Evolutionary conservation across 345 rosid species (phyloP).

Genomic region (Reutealis trisperma): DNA sequence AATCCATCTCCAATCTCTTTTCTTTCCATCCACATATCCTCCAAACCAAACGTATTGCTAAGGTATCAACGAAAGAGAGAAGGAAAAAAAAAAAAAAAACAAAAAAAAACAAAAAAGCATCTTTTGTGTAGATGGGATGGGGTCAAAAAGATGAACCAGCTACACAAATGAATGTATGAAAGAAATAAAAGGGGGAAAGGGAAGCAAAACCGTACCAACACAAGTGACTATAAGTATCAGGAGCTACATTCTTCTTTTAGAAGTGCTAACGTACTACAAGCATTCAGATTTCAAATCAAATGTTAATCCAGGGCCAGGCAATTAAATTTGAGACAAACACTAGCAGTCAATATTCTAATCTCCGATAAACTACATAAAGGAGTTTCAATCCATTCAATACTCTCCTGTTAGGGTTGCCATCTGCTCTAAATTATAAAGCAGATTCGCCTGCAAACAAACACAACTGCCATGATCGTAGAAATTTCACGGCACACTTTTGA

Average conservation of each 20-base stretch:
- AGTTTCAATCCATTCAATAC: neutral
- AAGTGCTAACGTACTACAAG: neutral
- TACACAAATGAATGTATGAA: neutral
- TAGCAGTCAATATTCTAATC: neutral
- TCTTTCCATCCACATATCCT: no score
- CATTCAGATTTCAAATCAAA: slow-evolving; percentile 1
- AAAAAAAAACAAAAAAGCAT: no score
- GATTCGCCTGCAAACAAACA: neutral
- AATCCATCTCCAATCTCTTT: no score
- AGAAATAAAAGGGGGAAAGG: neutral
- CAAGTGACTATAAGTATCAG: neutral
- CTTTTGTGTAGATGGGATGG: neutral
- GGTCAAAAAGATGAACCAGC: neutral
- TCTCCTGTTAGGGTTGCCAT: neutral
- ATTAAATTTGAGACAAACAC: neutral
- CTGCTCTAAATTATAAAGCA: neutral
- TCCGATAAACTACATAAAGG: neutral
- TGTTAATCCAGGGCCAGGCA: neutral
- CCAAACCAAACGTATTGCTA: no score
- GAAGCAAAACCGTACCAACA: neutral
- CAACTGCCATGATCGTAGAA: neutral
- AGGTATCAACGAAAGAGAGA: neutral
- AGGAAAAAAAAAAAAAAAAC: no score
- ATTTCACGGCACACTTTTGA: neutral
- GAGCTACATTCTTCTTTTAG: neutral